These are phyloP conservation scores for Ascochyta clinopodiicola DNA, from an alignment of 2,329 filamentous ascomycete genomes.

Conservation along the genomic window DNA sequence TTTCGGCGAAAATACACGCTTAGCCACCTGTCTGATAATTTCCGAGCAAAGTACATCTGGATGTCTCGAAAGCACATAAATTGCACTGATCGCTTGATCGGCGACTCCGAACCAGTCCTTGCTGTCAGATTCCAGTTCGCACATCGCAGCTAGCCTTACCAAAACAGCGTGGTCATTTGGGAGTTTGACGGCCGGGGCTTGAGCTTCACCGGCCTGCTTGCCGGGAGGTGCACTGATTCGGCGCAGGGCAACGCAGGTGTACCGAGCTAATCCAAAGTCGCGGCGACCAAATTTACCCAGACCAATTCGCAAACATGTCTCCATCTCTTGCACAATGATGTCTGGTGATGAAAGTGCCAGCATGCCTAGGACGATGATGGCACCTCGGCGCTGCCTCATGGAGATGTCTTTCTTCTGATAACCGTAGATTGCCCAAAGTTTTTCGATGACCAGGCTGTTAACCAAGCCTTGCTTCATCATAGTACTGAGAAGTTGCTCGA, in stretches of 20 bases:
- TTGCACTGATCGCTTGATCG: constrained; percentile 94
- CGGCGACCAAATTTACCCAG: constrained; percentile 79
- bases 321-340: constrained; percentile 93
- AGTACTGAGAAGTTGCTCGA: constrained; percentile 92
- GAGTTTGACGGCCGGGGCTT: constrained; percentile 70
- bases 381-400: constrained; percentile 83
- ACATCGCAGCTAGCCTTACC: constrained; percentile 78
- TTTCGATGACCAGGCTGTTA: constrained; percentile 82
- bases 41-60: constrained; percentile 93
- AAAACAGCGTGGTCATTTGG: constrained; percentile 92
- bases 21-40: constrained; percentile 85
- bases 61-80: constrained; percentile 92
- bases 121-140: constrained; percentile 83
- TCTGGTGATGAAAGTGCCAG: constrained; percentile 89
- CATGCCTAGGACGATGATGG: constrained; percentile 98
- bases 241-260: constrained; percentile 90
- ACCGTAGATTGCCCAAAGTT: constrained; percentile 97
- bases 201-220: constrained; percentile 67
- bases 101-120: constrained; percentile 95
- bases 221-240: constrained; percentile 78
- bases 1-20: constrained; percentile 73
- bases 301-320: constrained; percentile 89
- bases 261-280: constrained; percentile 90
- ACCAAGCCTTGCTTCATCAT: constrained; percentile 97
- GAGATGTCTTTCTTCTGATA: constrained; percentile 90